These are phyloP conservation scores for Pseudocercospora eumusae DNA, from an alignment of 2,329 filamentous ascomycete genomes.

Conservation along the genomic window DNA sequence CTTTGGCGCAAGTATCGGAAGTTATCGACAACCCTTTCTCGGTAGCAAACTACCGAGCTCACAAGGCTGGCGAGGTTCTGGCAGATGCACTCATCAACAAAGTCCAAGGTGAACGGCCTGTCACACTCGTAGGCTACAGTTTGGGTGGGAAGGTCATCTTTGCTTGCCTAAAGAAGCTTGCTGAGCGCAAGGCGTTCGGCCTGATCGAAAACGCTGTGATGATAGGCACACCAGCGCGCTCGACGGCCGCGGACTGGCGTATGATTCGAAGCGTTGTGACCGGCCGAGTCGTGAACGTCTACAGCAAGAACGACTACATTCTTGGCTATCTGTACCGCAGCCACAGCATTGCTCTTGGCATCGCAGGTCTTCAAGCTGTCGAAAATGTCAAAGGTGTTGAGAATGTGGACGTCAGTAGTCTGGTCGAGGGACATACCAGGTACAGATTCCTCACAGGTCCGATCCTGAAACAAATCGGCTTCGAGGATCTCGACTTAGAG, in stretches of 20 bases:
- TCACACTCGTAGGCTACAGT: constrained; percentile 45
- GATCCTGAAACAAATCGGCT: constrained; percentile 56
- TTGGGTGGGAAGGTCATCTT: constrained; percentile 65
- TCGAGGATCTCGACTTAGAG: constrained; percentile 53
- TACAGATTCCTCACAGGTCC: constrained; percentile 55
- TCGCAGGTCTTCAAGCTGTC: constrained; percentile 79
- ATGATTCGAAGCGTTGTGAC: constrained; percentile 74
- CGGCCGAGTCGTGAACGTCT: constrained; percentile 83
- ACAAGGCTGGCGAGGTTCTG: constrained; percentile 45
- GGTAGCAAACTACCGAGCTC: constrained; percentile 42
- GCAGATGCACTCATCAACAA: constrained; percentile 47
- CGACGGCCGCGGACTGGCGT: constrained; percentile 71
- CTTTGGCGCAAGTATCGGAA: constrained; percentile 48
- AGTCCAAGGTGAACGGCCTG: constrained; percentile 45
- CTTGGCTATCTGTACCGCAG: constrained; percentile 85
- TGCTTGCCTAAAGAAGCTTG: constrained; percentile 73
- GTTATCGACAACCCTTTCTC: constrained; percentile 47
- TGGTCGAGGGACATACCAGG: constrained; percentile 53
- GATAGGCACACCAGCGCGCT: constrained; percentile 78
- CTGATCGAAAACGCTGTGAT: constrained; percentile 80
- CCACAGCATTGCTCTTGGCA: constrained; percentile 76
- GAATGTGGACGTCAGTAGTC: constrained; percentile 56
- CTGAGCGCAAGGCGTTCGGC: constrained; percentile 77
- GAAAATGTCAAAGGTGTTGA: constrained; percentile 66
- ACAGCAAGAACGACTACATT: constrained; percentile 82